Evolutionary conservation across 345 rosid species (phyloP).

Genomic region (Linum usitatissimum): DNA sequence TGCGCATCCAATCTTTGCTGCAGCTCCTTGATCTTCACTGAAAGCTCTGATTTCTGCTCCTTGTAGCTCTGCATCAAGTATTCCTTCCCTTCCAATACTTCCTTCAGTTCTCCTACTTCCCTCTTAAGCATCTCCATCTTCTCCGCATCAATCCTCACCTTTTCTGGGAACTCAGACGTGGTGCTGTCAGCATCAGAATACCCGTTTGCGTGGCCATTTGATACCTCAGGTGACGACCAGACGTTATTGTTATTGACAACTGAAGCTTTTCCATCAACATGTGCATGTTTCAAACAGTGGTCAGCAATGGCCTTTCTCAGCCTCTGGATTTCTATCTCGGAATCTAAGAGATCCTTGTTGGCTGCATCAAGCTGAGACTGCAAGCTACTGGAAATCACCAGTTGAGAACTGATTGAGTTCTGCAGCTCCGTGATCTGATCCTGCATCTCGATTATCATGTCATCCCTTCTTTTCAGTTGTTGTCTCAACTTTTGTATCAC

Average conservation of each 20-base stretch:
- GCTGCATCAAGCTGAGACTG: conserved; percentile 68
- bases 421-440: conserved; percentile 69
- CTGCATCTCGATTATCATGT: conserved; percentile 93
- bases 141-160: conserved; percentile 42
- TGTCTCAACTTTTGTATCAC: conserved; percentile 90
- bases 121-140: conserved; percentile 62
- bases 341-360: conserved; percentile 64
- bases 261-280: conserved; percentile 29
- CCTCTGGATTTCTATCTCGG: conserved; percentile 74
- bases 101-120: conserved; percentile 79
- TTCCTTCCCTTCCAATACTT: conserved; percentile 85
- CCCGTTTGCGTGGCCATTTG: conserved; percentile 56
- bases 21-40: conserved; percentile 66
- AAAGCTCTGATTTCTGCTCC: conserved; percentile 77
- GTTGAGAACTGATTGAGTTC: conserved; percentile 53
- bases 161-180: conserved; percentile 23
- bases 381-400: conserved; percentile 53
- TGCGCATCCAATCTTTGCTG: conserved; percentile 77
- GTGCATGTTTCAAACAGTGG: conserved; percentile 47
- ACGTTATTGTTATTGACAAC: conserved; percentile 8
- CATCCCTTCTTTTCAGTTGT: conserved; percentile 87
- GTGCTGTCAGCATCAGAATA: conserved; percentile 33
- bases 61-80: conserved; percentile 69
- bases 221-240: conserved; percentile 45
- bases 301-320: conserved; percentile 84